These are phyloP conservation scores for Drechslera avenae DNA, from an alignment of 2,329 filamentous ascomycete species.

Conservation along the genomic window DNA sequence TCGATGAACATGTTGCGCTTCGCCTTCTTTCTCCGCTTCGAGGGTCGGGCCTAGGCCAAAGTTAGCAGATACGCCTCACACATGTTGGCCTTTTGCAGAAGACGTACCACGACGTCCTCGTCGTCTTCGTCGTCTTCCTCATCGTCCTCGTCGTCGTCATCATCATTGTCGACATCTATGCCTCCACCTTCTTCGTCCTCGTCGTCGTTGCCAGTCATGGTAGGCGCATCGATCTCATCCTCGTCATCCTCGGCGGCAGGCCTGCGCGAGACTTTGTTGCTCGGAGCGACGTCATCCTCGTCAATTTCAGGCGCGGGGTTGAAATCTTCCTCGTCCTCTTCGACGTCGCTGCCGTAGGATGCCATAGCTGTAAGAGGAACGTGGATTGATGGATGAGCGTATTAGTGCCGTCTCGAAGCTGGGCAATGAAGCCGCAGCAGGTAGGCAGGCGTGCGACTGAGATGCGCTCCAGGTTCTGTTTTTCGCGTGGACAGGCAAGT, in stretches of 20 bases:
- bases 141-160: slow-evolving; percentile 65
- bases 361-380: slow-evolving; percentile 30
- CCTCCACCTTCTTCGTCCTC: slow-evolving; percentile 59
- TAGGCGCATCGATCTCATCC: slow-evolving; percentile 44
- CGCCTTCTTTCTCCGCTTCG: slow-evolving; percentile 77
- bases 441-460: background rate
- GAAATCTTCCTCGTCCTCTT: slow-evolving; percentile 79
- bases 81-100: slow-evolving; percentile 3
- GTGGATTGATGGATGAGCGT: slow-evolving; percentile 11
- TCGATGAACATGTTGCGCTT: slow-evolving; percentile 88
- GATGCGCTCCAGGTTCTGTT: background rate
- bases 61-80: slow-evolving; percentile 22
- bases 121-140: slow-evolving; percentile 68
- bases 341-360: slow-evolving; percentile 36
- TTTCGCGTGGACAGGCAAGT: background rate
- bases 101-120: slow-evolving; percentile 49
- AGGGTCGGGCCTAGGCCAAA: slow-evolving; percentile 64
- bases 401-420: slow-evolving; percentile 15
- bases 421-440: slow-evolving; percentile 2
- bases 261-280: slow-evolving; percentile 28
- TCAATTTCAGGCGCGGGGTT: slow-evolving; percentile 79
- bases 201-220: slow-evolving; percentile 46
- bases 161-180: slow-evolving; percentile 59
- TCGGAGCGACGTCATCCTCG: slow-evolving; percentile 56
- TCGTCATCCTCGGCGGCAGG: slow-evolving; percentile 47